A percentile compares a stretch with the other conserved stretches of the same genome.
Evolutionary conservation across 1,139 yeast genomes (phyloP).

Genomic region (Scheffersomyces cryptocercus): DNA sequence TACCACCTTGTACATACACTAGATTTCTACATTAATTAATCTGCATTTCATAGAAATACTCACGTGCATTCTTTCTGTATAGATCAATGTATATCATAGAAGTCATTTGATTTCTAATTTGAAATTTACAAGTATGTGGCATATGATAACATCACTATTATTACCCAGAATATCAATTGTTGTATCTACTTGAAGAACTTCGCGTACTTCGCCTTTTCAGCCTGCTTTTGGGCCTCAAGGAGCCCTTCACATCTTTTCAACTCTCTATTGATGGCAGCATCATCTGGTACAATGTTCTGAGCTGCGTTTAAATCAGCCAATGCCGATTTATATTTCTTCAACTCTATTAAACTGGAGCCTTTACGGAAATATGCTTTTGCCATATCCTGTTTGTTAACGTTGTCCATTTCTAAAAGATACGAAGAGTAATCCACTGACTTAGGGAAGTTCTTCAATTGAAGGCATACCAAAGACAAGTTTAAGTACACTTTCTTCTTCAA

Average conservation of each 20-base stretch:
- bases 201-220: conserved; percentile 55
- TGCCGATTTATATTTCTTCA: conserved; percentile 53
- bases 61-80: neutral
- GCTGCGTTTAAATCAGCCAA: conserved; percentile 48
- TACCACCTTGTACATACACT: too few species aligned
- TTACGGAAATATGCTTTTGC: conserved; percentile 67
- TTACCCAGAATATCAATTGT: too few species aligned
- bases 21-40: too few species aligned
- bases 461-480: conserved; percentile 55
- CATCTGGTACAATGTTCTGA: conserved; percentile 45
- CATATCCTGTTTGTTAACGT: conserved; percentile 37
- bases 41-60: too few species aligned
- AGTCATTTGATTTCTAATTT: neutral
- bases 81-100: neutral
- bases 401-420: conserved; percentile 54
- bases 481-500: conserved; percentile 63
- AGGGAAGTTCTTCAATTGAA: conserved; percentile 47
- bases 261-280: conserved; percentile 49
- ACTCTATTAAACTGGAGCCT: conserved; percentile 49
- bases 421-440: conserved; percentile 54
- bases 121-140: neutral
- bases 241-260: conserved; percentile 38
- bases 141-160: too few species aligned
- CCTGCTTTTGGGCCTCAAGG: conserved; percentile 43
- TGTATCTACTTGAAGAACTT: conserved; percentile 47